Base-by-base conservation (phyloP, 192 early-diverging fungal genomes). In the Podochytrium sp. region DNA sequence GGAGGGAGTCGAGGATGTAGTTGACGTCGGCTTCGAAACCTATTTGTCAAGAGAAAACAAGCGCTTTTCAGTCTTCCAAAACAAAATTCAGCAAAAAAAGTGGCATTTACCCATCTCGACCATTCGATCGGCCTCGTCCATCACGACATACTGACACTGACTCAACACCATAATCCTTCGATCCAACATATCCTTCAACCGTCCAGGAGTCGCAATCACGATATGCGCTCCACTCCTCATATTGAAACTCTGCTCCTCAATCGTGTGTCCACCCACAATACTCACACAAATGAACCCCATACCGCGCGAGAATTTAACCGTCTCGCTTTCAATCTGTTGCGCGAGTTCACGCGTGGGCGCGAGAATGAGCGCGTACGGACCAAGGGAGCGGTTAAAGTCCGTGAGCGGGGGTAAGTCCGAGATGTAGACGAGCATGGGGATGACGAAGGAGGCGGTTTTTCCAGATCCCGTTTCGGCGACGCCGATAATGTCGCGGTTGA, bases 121-220 rank as follows among this genome's bases (percentile, higher is more conserved):
- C 87, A 89, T 87, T 67, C 95, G 91, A 79, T 98, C 96, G 56
- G 95, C 97, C 84, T 99, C 97, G 78, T 99, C 97, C 96, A 99
- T 96, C 23, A 99, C 98, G 23, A 99, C 94, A 78, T 96, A 98
- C 1, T 93, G 89, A 81, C 96, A 98, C 80, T 97, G 96, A 81
- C 90, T 89, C 38, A 99, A 83, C 1, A 96, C 93, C 60, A 98
- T 68, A 67, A 97, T 93, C 25, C 94, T 87, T 40, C 91, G 85
- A 49, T 98, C 96, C 30, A 99, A 78, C 74, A 89, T 92, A 81
- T 99, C 98, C 72, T 90, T 91, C 52, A 99, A 83, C 73, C 98
- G 90, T 79, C 98, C 98, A 3, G 98, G 98, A 7, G 98, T 99
- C 1, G 96, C 98, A 84, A 99, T 98, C 68, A 98, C 85, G 47